phyloP scores from a whole-genome alignment of 208 protist species.

The Angomonas deanei region DNA sequence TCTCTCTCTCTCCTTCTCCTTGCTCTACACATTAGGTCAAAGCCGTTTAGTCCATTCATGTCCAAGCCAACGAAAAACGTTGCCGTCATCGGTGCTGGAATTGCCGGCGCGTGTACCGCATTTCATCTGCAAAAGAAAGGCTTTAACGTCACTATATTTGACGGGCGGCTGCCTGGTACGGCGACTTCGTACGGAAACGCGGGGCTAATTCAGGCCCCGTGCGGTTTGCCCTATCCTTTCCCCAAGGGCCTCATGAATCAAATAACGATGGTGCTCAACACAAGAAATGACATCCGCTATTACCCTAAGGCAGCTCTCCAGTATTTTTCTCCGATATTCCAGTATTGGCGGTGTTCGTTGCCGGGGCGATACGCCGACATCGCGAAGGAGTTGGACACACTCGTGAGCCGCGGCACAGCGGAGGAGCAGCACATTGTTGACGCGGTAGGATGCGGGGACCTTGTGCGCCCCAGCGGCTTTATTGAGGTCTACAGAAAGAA shows the following conservation, averaged over 20 bases:
- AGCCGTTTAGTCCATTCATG: too few relatives aligned
- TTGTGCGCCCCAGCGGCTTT: conserved; percentile 14
- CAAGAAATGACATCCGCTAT: conserved; percentile 15
- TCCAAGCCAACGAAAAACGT: neutral
- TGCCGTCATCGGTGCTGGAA: conserved; percentile 17
- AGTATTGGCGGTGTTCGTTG: conserved; percentile 12
- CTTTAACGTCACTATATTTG: conserved; percentile 14
- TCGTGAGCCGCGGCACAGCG: conserved; percentile 11
- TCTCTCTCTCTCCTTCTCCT: too few relatives aligned
- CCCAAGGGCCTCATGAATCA: conserved; percentile 13
- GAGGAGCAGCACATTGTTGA: conserved; percentile 15
- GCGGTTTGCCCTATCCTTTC: conserved; percentile 8
- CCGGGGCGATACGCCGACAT: conserved; percentile 9
- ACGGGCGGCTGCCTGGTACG: conserved; percentile 12
- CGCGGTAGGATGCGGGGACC: conserved; percentile 7
- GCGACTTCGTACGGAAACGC: conserved; percentile 23
- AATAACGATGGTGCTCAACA: conserved; percentile 11
- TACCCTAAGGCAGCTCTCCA: conserved; percentile 6
- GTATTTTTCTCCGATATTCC: conserved; percentile 11
- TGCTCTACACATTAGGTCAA: too few relatives aligned
- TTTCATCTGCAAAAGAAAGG: conserved; percentile 17
- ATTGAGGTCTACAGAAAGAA: conserved; percentile 17
- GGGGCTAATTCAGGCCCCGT: conserved; percentile 16
- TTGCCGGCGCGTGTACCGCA: conserved; percentile 15
- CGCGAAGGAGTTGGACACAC: conserved; percentile 10